Evolutionary conservation across 306 rosid genomes (phyloP), one percentile per base, ranked within the genome.

Genomic region (Arachis stenosperma): DNA sequence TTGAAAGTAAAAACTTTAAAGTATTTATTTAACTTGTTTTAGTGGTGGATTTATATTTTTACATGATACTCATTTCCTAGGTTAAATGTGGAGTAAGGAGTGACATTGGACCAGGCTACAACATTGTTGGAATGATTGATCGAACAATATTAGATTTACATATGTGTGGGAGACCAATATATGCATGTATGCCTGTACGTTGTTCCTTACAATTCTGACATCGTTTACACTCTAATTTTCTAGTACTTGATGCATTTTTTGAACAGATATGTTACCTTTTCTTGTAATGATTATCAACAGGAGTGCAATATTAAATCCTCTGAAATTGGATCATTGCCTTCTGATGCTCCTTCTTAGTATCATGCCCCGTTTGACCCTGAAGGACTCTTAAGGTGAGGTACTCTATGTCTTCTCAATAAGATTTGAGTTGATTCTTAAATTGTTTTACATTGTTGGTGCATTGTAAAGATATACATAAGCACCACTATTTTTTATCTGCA

Each of bases 331-430:
- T 98, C 97, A 13, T 65, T 91, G 78, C 98, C 99, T 71, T 79
- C 85, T 48, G 83, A 78, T 83, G 96, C 99, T 80, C 99, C 98
- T 70, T 70, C 98, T 12, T 95, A 98, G 99, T 95, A 98, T 70
- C 98, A 91, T 72, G 92, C 99, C 67, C 98, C 99, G 69, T 95
- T 90, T 83, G 99, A 95, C 81, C 99, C 98, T 5, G 99, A 95
- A 88, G 99, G 99, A 62, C 80, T 95, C 66, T 75, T 95, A 67
- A 95, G 98, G 97, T 89, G 70, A 68, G 39, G 60, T 75, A 50
- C 62, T 36, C 47, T 61, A 9, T 71, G 36, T 67, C 46, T 33
- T 33, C 37, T 33, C 2, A 33, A 33, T 33, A 33, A 33, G 37
- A 4, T 33, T 4, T 33, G 4, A 33, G 3, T 33, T 33, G 37